These are phyloP conservation scores for Eucalyptus paniculata DNA, from an alignment of 345 rosid genomes.

Conservation along the genomic window DNA sequence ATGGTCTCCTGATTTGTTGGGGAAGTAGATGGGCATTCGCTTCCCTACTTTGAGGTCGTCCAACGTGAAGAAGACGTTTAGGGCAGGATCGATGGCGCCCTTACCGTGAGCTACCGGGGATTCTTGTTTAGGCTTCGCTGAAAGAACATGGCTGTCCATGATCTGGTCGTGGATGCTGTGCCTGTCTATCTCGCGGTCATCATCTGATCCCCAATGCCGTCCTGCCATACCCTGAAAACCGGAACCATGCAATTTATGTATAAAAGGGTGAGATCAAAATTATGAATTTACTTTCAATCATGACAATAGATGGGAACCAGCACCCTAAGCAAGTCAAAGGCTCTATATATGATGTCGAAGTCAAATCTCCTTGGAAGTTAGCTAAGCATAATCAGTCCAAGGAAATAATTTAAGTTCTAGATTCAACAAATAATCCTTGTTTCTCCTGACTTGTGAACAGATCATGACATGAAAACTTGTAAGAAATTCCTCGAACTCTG, in stretches of 20 bases:
- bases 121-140: neutral
- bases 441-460: neutral
- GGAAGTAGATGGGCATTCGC: constrained; percentile 19
- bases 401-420: neutral
- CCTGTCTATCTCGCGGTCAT: neutral
- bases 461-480: neutral
- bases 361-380: neutral
- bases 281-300: neutral
- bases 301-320: neutral
- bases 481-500: neutral
- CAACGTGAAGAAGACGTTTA: constrained; percentile 32
- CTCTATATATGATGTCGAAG: neutral
- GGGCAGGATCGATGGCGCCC: constrained; percentile 17
- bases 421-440: neutral
- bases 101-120: neutral
- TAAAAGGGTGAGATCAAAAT: neutral
- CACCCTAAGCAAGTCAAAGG: neutral
- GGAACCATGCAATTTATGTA: neutral
- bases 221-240: neutral
- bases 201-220: neutral
- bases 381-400: neutral
- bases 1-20: constrained; percentile 11
- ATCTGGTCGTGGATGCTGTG: neutral
- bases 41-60: constrained; percentile 35
- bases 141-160: neutral